Conservation (phyloP, 106 monocot species). For the Ottelia alismoides region DNA sequence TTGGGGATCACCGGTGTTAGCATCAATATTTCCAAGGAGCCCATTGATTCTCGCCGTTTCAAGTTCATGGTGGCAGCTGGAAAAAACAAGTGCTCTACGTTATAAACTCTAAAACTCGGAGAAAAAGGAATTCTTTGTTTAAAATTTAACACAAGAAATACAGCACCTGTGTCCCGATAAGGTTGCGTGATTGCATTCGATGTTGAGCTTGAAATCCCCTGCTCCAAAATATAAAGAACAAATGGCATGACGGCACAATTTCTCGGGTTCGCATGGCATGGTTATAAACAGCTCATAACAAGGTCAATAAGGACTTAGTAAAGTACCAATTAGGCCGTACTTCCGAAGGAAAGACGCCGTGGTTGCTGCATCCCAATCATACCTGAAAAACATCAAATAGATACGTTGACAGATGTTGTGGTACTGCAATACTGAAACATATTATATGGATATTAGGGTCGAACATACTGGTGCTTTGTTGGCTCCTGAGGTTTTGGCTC, state of each 20-base stretch:
- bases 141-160: neutral
- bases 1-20: conserved; percentile 98
- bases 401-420: neutral
- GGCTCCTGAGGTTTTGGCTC: conserved; percentile 99
- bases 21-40: conserved; percentile 89
- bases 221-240: too few relatives aligned
- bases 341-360: conserved; percentile 62
- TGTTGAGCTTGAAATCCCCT: conserved; percentile 95
- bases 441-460: neutral
- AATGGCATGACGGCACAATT: too few relatives aligned
- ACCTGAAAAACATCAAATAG: conserved; percentile 27
- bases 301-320: too few relatives aligned
- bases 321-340: conserved; percentile 68
- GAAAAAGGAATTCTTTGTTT: neutral
- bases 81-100: too few relatives aligned
- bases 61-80: conserved; percentile 94
- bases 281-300: too few relatives aligned
- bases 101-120: neutral
- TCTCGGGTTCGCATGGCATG: too few relatives aligned
- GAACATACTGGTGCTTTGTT: conserved; percentile 90
- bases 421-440: neutral
- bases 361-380: conserved; percentile 99
- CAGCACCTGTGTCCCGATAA: conserved; percentile 93
- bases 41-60: conserved; percentile 98
- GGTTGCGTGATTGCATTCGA: conserved; percentile 98